Base-by-base conservation (phyloP, 768 basidiomycete species). In the Russula abietina region DNA sequence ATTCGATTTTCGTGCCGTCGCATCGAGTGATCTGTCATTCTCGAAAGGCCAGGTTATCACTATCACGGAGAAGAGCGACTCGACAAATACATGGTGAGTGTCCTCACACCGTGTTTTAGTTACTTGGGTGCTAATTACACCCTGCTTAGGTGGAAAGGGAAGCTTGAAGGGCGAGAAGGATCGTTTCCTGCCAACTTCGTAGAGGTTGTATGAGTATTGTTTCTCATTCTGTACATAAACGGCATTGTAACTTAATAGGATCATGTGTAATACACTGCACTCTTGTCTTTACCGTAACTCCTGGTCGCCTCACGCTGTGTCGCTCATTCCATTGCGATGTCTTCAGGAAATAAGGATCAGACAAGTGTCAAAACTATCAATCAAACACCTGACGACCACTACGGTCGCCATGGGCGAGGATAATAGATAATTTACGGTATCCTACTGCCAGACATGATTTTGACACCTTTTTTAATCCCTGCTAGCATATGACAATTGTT, bases 111-210 rank as follows among this genome's bases (percentile, higher is more conserved):
- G 26, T 33, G 26, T n/a, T 32, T 55, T 19, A 14, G 7, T 52
- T 39, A 14, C 11, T 6, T 3, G 36, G 1, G 5, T 52, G 24
- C 52, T 54, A 17, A 54, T 36, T 36, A 57, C 6, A 56, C 51
- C 32, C 12, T n/a, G 41, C 24, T 17, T 61, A 90, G 88, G 88
- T 92, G 90, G 90, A 86, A 79, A 14, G 90, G 90, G n/a, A 86
- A 82, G 70, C 64, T 85, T 2, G 73, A 81, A 24, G 80, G 79
- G 17, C 72, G 78, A 43, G 76, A 82, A 66, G 91, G 91, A 0
- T 81, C 87, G 50, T 92, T 93, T 72, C 90, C 90, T 38, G 90
- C 90, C 16, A 91, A 91, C 71, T 90, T 89, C 68, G 87, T 91
- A n/a, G 87, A 90, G 70, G 73, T 90, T 60, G 74, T 79, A 30